A percentile compares a stretch with the other conserved stretches of the same genome.
Conservation (phyloP, 1,284 basidiomycete species). For the Volvariella volvacea region DNA sequence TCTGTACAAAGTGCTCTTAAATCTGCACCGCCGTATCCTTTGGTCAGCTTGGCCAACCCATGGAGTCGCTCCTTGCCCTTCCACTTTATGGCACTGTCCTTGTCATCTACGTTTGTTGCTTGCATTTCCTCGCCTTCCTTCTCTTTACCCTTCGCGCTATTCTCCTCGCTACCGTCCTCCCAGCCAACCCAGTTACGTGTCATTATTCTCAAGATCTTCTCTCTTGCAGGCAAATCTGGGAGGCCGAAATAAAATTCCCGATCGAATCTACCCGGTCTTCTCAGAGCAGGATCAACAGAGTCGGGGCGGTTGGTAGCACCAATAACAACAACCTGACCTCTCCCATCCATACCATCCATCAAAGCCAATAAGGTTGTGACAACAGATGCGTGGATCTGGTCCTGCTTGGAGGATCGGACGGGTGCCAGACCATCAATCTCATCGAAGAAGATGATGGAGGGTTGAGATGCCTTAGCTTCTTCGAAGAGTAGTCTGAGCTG, state of each 20-base stretch:
- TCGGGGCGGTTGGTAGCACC: conserved; percentile 98
- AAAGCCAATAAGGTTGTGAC: conserved; percentile 94
- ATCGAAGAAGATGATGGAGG: conserved; percentile 96
- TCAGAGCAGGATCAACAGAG: conserved; percentile 91
- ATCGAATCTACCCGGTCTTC: conserved; percentile 95
- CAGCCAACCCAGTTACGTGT: conserved; percentile 89
- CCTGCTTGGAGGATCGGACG: conserved; percentile 95
- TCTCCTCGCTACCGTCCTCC: conserved; percentile 45
- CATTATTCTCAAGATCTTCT: conserved; percentile 89
- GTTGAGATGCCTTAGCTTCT: conserved; percentile 89
- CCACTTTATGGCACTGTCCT: conserved; percentile 13
- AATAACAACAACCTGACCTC: conserved; percentile 96
- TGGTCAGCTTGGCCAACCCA: conserved; percentile 85
- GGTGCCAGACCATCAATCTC: conserved; percentile 99
- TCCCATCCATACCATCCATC: conserved; percentile 99
- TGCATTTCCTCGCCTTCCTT: conserved; percentile 11
- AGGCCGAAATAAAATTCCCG: conserved; percentile 98
- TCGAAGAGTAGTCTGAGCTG: conserved; percentile 95
- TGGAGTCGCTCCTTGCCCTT: conserved; percentile 27
- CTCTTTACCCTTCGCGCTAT: conserved; percentile 35
- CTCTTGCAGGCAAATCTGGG: conserved; percentile 79
- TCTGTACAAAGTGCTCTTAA: conserved; percentile 92
- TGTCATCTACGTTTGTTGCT: not conserved
- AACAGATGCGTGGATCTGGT: conserved; percentile 98
- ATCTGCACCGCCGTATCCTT: conserved; percentile 98